Conservation (phyloP, 1,139 yeast genomes). For the Cylindricascospora bacillispora region DNA sequence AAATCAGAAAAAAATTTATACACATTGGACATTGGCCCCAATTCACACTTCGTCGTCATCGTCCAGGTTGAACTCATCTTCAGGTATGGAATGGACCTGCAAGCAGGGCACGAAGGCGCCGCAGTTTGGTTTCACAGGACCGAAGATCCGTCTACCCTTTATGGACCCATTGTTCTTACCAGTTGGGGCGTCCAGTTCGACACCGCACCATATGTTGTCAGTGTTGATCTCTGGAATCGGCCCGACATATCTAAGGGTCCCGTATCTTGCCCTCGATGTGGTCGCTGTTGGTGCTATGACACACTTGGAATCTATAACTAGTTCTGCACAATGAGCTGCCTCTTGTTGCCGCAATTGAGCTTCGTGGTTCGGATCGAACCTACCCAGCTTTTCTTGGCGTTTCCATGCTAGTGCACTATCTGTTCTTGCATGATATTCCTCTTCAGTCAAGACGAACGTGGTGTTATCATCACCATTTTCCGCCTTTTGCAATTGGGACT, state of each 20-base stretch:
- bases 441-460: conserved; percentile 45
- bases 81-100: too few relatives aligned
- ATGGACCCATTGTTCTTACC: conserved; percentile 82
- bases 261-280: conserved; percentile 37
- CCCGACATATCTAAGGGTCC: conserved; percentile 58
- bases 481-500: conserved; percentile 29
- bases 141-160: conserved; percentile 52
- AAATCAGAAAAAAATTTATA: too few relatives aligned
- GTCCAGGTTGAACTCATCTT: too few relatives aligned
- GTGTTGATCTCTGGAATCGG: conserved; percentile 40
- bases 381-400: conserved; percentile 46
- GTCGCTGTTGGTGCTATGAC: too few relatives aligned
- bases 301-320: conserved; percentile 1
- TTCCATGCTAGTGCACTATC: conserved; percentile 69
- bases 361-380: conserved; percentile 45
- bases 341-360: conserved; percentile 15
- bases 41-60: too few relatives aligned
- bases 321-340: not conserved
- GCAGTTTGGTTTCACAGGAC: conserved; percentile 35
- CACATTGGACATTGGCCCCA: too few relatives aligned
- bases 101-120: conserved; percentile 53
- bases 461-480: conserved; percentile 26
- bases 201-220: conserved; percentile 69
- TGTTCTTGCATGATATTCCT: conserved; percentile 45
- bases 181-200: conserved; percentile 53